These are phyloP conservation scores for Paraphaeosphaeria sporulosa DNA, from an alignment of 2,329 filamentous ascomycete species.

Conservation along the genomic window DNA sequence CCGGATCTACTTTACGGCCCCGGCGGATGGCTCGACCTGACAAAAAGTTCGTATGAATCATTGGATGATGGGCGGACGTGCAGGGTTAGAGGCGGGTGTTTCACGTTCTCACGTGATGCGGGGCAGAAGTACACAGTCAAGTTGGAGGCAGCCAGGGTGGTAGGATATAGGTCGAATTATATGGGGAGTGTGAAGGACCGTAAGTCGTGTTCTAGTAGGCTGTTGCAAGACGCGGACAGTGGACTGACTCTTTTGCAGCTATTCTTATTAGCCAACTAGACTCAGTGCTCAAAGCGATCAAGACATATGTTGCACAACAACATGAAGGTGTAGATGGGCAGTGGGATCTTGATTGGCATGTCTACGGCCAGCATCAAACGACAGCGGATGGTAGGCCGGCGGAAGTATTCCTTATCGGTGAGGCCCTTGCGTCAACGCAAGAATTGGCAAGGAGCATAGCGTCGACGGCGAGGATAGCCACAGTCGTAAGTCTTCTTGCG, in stretches of 20 bases:
- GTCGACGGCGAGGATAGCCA: slow-evolving; percentile 50
- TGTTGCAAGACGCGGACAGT: background rate
- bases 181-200: slow-evolving; percentile 57
- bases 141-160: slow-evolving; percentile 55
- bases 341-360: slow-evolving; percentile 55
- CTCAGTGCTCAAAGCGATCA: slow-evolving; percentile 19
- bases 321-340: slow-evolving; percentile 17
- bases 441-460: slow-evolving; percentile 55
- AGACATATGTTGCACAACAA: slow-evolving; percentile 23
- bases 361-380: slow-evolving; percentile 54
- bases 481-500: slow-evolving; percentile 16
- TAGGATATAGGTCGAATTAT: slow-evolving; percentile 57
- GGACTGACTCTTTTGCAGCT: slow-evolving; percentile 17
- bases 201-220: slow-evolving; percentile 12
- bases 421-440: slow-evolving; percentile 57
- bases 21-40: slow-evolving; percentile 57
- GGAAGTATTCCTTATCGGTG: slow-evolving; percentile 59
- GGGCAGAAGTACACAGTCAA: slow-evolving; percentile 55
- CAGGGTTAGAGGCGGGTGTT: slow-evolving; percentile 50
- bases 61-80: slow-evolving; percentile 48
- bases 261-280: slow-evolving; percentile 34
- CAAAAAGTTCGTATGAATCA: slow-evolving; percentile 53
- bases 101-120: slow-evolving; percentile 33
- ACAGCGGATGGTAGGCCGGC: slow-evolving; percentile 39
- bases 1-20: slow-evolving; percentile 61